A percentile compares a stretch with the other conserved stretches of the same genome.
Conservation (phyloP, 2,329 filamentous ascomycete species). For the Trichophyton benhamiae region DNA sequence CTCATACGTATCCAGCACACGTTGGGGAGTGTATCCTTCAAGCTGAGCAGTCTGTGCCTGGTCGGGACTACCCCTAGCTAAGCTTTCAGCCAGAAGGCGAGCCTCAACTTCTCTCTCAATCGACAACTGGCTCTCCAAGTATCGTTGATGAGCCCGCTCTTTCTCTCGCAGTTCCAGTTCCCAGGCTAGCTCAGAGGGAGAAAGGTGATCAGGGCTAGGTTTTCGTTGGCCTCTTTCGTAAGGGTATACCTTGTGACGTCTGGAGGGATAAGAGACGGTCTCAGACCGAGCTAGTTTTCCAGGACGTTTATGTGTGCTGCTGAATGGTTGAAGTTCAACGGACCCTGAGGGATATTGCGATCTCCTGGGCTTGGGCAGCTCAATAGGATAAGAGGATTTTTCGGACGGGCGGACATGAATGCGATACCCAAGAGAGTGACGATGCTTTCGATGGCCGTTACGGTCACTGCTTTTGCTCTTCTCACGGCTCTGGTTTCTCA, state of each 20-base stretch:
- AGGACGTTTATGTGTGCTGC: constrained; percentile 12
- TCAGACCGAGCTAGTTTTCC: constrained; percentile 6
- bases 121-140: constrained; percentile 7
- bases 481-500: background rate
- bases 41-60: background rate
- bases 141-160: constrained; percentile 7
- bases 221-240: background rate
- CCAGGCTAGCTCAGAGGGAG: constrained; percentile 4
- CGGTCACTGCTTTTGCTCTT: constrained; percentile 10
- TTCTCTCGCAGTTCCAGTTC: constrained; percentile 7
- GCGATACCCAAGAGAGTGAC: constrained; percentile 16
- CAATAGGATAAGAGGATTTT: constrained; percentile 5
- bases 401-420: constrained; percentile 18
- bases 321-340: constrained; percentile 19
- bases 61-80: background rate
- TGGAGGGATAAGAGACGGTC: constrained; percentile 6
- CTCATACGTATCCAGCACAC: constrained; percentile 5
- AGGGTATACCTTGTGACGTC: background rate
- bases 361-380: background rate
- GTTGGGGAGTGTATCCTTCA: background rate
- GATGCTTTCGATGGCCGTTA: constrained; percentile 3
- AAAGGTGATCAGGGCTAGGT: background rate
- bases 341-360: constrained; percentile 12
- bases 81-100: constrained; percentile 6
- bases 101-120: constrained; percentile 8